Evolutionary conservation across 2,329 filamentous ascomycete genomes (phyloP).

Genomic region (Pestalotiopsis sp.): DNA sequence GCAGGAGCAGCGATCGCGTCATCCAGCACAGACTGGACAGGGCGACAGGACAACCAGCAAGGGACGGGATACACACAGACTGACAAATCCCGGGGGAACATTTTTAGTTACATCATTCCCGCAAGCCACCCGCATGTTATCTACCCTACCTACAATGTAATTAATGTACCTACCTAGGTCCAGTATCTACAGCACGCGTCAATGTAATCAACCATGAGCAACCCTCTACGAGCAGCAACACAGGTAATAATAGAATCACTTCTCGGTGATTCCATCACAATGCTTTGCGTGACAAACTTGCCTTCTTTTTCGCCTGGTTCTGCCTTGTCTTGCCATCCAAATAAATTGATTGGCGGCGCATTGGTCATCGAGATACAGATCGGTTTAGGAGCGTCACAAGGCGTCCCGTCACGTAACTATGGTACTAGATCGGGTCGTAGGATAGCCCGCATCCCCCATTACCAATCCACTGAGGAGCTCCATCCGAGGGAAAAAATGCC

Average conservation of each 20-base stretch:
- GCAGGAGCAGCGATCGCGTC: neutral
- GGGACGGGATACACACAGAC: neutral
- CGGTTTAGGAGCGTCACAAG: no score
- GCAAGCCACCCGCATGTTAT: neutral
- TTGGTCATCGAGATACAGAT: no score
- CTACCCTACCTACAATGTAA: neutral
- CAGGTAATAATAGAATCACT: neutral
- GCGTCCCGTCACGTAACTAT: neutral
- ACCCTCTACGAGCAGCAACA: neutral
- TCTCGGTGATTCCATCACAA: neutral
- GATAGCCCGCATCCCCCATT: neutral
- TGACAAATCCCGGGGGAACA: slow-evolving; percentile 5
- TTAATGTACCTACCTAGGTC: neutral
- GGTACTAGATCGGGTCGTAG: neutral
- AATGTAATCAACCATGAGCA: neutral
- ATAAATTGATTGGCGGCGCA: no score
- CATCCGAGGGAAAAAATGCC: neutral
- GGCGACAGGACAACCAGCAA: neutral
- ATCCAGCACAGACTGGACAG: neutral
- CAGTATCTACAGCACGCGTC: neutral
- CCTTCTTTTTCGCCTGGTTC: neutral
- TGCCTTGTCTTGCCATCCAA: neutral
- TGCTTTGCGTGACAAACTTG: neutral
- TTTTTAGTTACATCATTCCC: slow-evolving; percentile 7
- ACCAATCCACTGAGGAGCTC: slow-evolving; percentile 3